phyloP scores from a whole-genome alignment of 139 green algal species.

The Penium margaritaceum region DNA sequence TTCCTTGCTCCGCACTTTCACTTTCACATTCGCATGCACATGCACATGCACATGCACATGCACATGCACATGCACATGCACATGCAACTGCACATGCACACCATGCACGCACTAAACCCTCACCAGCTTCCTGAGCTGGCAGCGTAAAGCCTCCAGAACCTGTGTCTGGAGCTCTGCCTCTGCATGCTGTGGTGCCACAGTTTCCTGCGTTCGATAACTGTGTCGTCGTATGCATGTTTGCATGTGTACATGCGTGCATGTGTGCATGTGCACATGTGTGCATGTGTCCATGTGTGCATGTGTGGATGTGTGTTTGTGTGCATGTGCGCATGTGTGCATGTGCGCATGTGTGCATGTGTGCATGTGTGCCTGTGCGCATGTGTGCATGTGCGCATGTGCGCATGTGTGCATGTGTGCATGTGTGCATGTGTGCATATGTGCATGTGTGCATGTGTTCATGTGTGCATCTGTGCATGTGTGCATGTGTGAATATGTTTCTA shows the following conservation, averaged over 20 bases:
- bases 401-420: background rate
- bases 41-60: background rate
- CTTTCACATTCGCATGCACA: no score
- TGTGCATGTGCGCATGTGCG: background rate
- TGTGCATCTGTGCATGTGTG: conserved; percentile 60
- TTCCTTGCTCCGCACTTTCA: no score
- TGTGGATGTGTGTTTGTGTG: background rate
- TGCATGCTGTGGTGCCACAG: no score
- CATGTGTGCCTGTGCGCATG: background rate
- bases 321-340: background rate
- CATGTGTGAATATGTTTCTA: no score
- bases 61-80: background rate
- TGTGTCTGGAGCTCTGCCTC: no score
- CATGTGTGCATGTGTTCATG: conserved; percentile 50
- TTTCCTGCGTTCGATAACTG: no score
- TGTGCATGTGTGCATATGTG: background rate
- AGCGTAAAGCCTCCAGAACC: no score
- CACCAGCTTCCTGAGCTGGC: no score
- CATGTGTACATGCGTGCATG: background rate
- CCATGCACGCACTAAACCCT: no score
- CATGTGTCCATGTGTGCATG: background rate
- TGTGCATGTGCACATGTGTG: background rate
- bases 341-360: background rate
- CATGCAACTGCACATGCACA: background rate
- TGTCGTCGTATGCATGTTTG: background rate